These are phyloP conservation scores for Bidens hawaiensis DNA, from an alignment of 140 eudicot genomes.

Conservation along the genomic window DNA sequence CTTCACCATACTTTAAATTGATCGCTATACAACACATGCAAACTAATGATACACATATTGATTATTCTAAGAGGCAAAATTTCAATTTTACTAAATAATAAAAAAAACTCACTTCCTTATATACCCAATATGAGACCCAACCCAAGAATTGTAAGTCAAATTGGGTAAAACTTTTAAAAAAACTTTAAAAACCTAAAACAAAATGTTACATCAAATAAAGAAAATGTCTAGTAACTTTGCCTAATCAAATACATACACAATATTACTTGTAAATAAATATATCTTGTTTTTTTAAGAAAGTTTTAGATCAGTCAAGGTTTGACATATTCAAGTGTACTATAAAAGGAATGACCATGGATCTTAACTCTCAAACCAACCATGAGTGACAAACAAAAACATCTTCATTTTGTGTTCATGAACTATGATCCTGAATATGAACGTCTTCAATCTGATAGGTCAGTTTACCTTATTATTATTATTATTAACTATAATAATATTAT, in stretches of 20 bases:
- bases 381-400: conserved; percentile 35
- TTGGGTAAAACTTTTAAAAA: background rate
- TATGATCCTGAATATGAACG: conserved; percentile 94
- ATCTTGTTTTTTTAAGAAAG: background rate
- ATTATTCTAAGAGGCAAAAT: background rate
- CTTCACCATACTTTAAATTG: too few species aligned
- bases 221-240: background rate
- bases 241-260: background rate
- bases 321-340: conserved; percentile 29
- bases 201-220: background rate
- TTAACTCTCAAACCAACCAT: conserved; percentile 25
- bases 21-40: background rate
- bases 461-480: too few species aligned
- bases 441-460: conserved; percentile 73
- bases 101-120: background rate
- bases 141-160: background rate
- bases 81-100: background rate
- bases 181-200: too few species aligned
- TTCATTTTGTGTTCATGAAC: conserved; percentile 85
- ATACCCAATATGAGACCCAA: background rate
- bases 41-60: background rate
- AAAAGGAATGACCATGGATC: conserved; percentile 23
- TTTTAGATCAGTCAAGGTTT: conserved; percentile 9
- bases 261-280: background rate
- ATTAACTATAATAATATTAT: too few species aligned